Evolutionary conservation across 2,329 filamentous ascomycete species (phyloP), one percentile per base, ranked within the genome.

Genomic region (Colletotrichum incanum): DNA sequence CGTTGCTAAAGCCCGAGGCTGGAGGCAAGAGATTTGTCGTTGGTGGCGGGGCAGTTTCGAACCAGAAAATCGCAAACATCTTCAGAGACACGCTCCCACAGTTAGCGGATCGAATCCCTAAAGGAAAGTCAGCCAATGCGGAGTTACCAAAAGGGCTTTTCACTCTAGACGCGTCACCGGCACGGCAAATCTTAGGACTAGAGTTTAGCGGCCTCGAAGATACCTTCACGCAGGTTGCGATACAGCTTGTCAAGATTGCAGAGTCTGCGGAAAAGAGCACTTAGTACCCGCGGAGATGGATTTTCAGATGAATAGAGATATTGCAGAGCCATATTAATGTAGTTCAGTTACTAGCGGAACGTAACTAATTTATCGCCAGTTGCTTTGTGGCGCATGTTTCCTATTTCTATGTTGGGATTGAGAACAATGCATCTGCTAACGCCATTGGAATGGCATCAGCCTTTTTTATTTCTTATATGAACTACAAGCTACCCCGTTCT

Each of bases 11-110:
- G 34, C 71, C 73, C 4, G 73, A 74, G 39, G 77, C 77, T 0
- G 77, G 76, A 9, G 76, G 75, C 34, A 73, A 74, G 65, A 64
- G 78, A 12, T 79, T 76, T 73, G 52, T 79, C 26, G 23, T 74
- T 9, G 56, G 65, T 2, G 73, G 45, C 2, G 76, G 74, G 4
- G 71, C 74, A 31, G 18, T 76, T 49, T 70, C 73, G 26, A 61
- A 59, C 26, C 75, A 75, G 65, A 47, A 68, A 16, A 73, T 74
- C 20, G 71, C 73, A 9, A 74, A 76, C 41, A 63, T 73, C 47
- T 54, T 54, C 28, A 54, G 50, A n/a, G 18, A 34, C 16, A 20
- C 26, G 16, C 28, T 54, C 7, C 50, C 50, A 4, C 26, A 54
- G 28, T 34, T 54, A 5, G 50, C 28, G 28, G 16, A 18, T 34